Evolutionary conservation across 2,329 filamentous ascomycete genomes (phyloP), one percentile per base, ranked within the genome.

Genomic region (Colletotrichum viniferum): DNA sequence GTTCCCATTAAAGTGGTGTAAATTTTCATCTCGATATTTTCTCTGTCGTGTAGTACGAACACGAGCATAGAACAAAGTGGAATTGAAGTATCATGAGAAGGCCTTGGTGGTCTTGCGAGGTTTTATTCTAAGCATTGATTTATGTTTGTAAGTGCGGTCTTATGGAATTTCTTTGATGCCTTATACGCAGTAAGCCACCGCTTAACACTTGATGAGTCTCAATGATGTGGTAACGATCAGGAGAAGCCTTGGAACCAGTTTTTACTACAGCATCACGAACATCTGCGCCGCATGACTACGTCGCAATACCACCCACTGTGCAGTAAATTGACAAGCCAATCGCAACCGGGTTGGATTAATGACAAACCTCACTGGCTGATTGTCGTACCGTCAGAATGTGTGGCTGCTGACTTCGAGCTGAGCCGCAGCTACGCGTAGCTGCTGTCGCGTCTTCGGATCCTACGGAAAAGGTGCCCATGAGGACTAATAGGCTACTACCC

Each of bases 141-240:
- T 43, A n/a, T 48, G 0, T 48, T 48, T 12, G 0, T 48, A n/a
- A 12, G 3, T 12, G 3, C 18, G 5, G 38, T 12, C 18, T 6
- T 18, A 12, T 5, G 18, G 18, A 10, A n/a, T 43, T 43, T 10
- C 38, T n/a, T 43, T 3, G 18, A 43, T 12, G 38, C n/a, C 38
- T n/a, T 43, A 4, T 4, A 8, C 1, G 8, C 38, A 43, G 3
- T 1, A n/a, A 43, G 16, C 38, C 38, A n/a, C 18, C 18, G 5
- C 18, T 10, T 0, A n/a, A 18, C 38, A n/a, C 0, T 0, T 12
- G 3, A 12, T n/a, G 9, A 48, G 38, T 48, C 0, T 48, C 18
- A 1, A 3, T n/a, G 5, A 48, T 48, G 16, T 12, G 38, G 18
- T 6, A 48, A 3, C 8, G 38, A n/a, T 48, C 3, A 6, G 12